Percentiles rank a stretch among this genome's conserved stretches.
These are phyloP conservation scores for Graphilbum ipis-grandicollis DNA, from an alignment of 2,329 filamentous ascomycete species.

Conservation along the genomic window DNA sequence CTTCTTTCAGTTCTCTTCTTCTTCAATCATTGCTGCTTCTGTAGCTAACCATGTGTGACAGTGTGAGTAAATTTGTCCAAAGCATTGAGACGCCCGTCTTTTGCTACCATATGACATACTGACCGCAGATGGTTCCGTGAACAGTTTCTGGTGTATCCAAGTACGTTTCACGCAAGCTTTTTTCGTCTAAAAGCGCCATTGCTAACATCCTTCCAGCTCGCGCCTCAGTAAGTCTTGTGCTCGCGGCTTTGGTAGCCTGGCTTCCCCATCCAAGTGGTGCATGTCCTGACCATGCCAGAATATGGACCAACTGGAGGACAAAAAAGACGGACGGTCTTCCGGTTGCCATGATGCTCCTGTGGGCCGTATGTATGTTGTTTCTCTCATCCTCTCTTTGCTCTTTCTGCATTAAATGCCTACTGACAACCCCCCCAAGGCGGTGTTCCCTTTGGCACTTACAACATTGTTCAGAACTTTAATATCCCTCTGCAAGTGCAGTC, in stretches of 20 bases:
- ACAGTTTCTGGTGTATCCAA: slow-evolving; percentile 23
- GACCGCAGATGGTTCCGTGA: background rate
- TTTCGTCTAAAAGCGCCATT: background rate
- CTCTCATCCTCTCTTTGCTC: background rate
- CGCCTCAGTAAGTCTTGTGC: background rate
- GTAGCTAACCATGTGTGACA: background rate
- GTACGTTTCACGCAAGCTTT: slow-evolving; percentile 8
- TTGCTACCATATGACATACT: background rate
- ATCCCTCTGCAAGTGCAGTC: slow-evolving; percentile 25
- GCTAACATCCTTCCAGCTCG: background rate
- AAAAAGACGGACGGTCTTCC: slow-evolving; percentile 46
- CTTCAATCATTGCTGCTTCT: background rate
- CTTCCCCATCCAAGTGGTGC: background rate
- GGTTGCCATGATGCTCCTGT: slow-evolving; percentile 42
- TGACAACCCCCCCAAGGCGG: slow-evolving; percentile 15
- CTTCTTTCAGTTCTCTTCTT: background rate
- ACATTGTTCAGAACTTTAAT: slow-evolving; percentile 23
- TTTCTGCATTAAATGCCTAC: background rate
- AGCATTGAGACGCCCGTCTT: too few species aligned
- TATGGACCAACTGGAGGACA: slow-evolving; percentile 43
- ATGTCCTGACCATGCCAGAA: slow-evolving; percentile 12
- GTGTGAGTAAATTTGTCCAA: background rate
- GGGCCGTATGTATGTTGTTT: slow-evolving; percentile 32
- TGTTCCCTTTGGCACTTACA: slow-evolving; percentile 23
- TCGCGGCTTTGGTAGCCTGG: background rate